Evolutionary conservation across 768 basidiomycete species (phyloP), one percentile per base, ranked within the genome.

Genomic region (Boletellus ananas): DNA sequence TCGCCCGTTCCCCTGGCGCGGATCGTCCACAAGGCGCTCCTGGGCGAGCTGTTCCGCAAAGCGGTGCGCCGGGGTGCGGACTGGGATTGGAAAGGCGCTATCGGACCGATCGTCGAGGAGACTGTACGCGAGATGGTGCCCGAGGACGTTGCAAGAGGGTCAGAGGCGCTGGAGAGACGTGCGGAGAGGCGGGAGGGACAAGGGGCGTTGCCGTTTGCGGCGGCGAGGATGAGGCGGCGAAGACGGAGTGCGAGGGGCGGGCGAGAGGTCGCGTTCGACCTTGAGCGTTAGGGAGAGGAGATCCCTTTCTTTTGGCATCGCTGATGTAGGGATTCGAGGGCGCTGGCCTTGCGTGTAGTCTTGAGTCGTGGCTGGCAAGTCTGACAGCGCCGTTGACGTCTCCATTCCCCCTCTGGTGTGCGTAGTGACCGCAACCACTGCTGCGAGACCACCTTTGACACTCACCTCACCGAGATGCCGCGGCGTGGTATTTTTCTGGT

Each of bases 61-160:
- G 55, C 53, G 16, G 39, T 56, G 16, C 50, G 46, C 18, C 51
- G 55, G 2, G 36, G 37, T 16, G 23, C 33, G 3, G 63, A 50
- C 12, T 63, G 66, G 64, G 58, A 63, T 17, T 65, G 66, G 64
- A 63, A 51, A 17, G 49, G 45, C 7, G 48, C 52, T 2, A 51
- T 21, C 3, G 38, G 18, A 3, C 33, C 33, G 12, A 67, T 67
- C 16, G 0, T 67, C 18, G 38, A 44, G 23, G 51, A 59, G 31
- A 51, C 66, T 1, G 44, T 13, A 11, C 43, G 25, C 6, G 56
- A 58, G 34, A 63, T 67, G 66, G 34, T 62, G 6, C 58, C 58
- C 0, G 51, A 52, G 6, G 48, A 43, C 16, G 1, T 46, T 4
- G 16, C 7, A 20, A 10, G n/a, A 37, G 40, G 9, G 4, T 16